phyloP scores from a whole-genome alignment of 495 filamentous ascomycete genomes.

The Choiromyces venosus region DNA sequence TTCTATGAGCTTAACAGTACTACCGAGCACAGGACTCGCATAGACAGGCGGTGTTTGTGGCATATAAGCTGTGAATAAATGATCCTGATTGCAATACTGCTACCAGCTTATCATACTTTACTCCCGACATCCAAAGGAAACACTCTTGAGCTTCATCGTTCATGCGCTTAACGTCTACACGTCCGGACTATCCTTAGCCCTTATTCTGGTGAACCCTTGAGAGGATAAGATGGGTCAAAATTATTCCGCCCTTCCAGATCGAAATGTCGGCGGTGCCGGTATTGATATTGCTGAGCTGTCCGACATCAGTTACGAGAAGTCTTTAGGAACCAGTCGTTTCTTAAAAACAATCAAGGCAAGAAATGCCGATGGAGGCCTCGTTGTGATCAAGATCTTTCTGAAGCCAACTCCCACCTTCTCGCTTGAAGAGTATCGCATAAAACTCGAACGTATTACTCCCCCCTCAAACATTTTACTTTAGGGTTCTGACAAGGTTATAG shows the following conservation, averaged over 20 bases:
- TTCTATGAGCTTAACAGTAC: neutral
- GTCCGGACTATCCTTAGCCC: neutral
- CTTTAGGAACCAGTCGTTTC: constrained; percentile 87
- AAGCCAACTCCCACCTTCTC: constrained; percentile 63
- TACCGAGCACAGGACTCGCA: neutral
- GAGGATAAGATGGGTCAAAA: constrained; percentile 81
- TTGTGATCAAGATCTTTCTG: constrained; percentile 80
- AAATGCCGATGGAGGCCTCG: constrained; percentile 79
- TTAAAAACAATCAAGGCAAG: constrained; percentile 93
- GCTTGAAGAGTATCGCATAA: constrained; percentile 37
- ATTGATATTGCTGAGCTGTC: constrained; percentile 90
- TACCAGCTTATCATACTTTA: neutral
- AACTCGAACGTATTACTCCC: constrained; percentile 25
- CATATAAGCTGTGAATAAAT: neutral
- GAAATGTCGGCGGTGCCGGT: constrained; percentile 76
- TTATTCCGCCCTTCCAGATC: constrained; percentile 69
- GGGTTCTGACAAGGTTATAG: constrained; percentile 47
- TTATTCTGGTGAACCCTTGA: neutral
- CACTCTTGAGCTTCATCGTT: neutral
- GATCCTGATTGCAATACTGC: neutral
- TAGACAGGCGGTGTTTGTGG: neutral
- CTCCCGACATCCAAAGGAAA: neutral
- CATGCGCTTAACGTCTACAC: neutral
- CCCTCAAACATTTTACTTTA: constrained; percentile 9
- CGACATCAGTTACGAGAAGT: constrained; percentile 85